phyloP scores from a whole-genome alignment of 345 rosid genomes.

The Gynandropsis gynandra region DNA sequence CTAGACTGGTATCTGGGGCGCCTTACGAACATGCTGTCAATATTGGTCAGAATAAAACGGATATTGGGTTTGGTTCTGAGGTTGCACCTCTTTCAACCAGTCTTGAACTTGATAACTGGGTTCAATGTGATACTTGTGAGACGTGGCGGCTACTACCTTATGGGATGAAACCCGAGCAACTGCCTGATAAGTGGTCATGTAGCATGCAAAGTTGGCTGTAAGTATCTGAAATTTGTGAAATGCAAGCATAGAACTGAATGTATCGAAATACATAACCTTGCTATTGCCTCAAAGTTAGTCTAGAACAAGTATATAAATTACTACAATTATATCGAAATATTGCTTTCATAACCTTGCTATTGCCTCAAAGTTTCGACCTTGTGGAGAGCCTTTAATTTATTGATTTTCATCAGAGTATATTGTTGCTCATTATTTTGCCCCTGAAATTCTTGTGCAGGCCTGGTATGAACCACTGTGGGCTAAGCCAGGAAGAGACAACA shows the following conservation, averaged over 20 bases:
- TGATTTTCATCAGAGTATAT: neutral
- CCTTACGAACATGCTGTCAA: conserved; percentile 26
- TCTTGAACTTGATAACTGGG: conserved; percentile 51
- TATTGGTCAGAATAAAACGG: conserved; percentile 19
- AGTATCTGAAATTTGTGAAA: conserved; percentile 35
- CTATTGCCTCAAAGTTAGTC: conserved; percentile 14
- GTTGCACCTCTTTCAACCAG: conserved; percentile 26
- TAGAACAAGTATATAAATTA: conserved; percentile 10
- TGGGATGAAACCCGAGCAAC: conserved; percentile 39
- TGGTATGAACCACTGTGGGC: conserved; percentile 26
- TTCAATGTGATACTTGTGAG: conserved; percentile 49
- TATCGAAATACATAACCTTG: too few relatives aligned
- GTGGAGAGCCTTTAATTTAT: conserved; percentile 7
- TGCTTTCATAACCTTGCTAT: conserved; percentile 7
- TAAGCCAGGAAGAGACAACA: conserved; percentile 27
- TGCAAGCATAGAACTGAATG: too few relatives aligned
- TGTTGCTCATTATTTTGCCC: conserved; percentile 13
- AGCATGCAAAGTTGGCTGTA: conserved; percentile 81
- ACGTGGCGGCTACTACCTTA: conserved; percentile 67
- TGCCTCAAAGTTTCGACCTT: conserved; percentile 9
- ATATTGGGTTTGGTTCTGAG: conserved; percentile 27
- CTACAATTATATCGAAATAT: neutral
- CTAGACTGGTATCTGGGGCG: conserved; percentile 18
- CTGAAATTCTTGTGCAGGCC: conserved; percentile 28
- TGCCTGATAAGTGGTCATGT: conserved; percentile 69